These are phyloP conservation scores for Xylariales sp. DNA, from an alignment of 2,329 filamentous ascomycete genomes.

Conservation along the genomic window DNA sequence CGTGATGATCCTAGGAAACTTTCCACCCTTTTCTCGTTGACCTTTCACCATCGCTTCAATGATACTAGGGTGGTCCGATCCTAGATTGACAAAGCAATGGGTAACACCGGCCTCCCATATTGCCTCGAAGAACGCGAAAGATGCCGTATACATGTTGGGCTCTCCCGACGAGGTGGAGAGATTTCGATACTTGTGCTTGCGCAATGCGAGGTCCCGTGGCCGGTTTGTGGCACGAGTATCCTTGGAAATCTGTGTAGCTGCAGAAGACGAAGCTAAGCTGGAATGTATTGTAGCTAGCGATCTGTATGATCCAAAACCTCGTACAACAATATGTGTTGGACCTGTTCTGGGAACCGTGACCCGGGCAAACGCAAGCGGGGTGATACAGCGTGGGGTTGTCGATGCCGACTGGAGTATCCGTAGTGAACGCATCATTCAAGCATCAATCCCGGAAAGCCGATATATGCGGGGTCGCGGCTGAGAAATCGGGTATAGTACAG, in stretches of 20 bases:
- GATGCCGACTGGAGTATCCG: conserved; percentile 2
- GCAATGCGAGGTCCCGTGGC: not conserved
- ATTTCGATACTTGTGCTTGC: not conserved
- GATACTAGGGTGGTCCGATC: conserved; percentile 71
- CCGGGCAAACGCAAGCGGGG: not conserved
- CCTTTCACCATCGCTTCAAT: conserved; percentile 78
- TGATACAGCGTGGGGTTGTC: conserved; percentile 1
- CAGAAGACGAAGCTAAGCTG: too few species aligned
- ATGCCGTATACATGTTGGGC: conserved; percentile 53
- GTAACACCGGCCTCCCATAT: conserved; percentile 31
- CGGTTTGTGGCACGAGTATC: not conserved
- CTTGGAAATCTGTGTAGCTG: too few species aligned
- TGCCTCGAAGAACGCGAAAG: conserved; percentile 62
- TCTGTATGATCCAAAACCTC: too few species aligned
- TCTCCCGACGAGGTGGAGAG: conserved; percentile 10
- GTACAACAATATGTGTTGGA: not conserved
- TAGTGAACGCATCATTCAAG: conserved; percentile 2
- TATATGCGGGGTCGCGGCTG: conserved; percentile 4
- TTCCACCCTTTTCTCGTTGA: conserved; percentile 58
- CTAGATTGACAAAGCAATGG: conserved; percentile 56
- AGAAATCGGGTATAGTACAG: not conserved
- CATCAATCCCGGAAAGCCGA: not conserved
- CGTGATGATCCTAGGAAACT: conserved; percentile 70
- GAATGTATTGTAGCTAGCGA: too few species aligned
- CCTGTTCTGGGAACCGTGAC: too few species aligned